phyloP scores from a whole-genome alignment of 2,329 filamentous ascomycete genomes.

The Sporothrix variecibatus region DNA sequence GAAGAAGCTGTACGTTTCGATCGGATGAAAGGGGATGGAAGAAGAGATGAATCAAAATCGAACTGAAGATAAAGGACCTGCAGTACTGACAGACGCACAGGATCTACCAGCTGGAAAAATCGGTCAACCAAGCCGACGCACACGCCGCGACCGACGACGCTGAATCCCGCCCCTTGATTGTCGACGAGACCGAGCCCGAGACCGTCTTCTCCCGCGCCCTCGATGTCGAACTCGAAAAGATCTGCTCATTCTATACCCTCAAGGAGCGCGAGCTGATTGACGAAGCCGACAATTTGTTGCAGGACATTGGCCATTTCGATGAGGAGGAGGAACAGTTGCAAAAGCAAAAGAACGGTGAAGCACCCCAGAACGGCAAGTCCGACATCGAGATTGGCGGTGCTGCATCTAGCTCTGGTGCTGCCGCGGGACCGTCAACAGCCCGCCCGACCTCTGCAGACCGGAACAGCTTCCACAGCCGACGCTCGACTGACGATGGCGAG shows the following conservation, averaged over 20 bases:
- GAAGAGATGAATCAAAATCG: too few species aligned
- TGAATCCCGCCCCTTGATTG: constrained; percentile 82
- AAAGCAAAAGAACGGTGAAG: constrained; percentile 14
- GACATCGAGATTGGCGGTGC: constrained; percentile 27
- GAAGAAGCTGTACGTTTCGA: constrained; percentile 76
- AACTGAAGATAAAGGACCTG: neutral
- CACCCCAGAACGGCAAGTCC: neutral
- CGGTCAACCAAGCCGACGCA: constrained; percentile 55
- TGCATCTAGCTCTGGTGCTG: neutral
- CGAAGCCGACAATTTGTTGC: constrained; percentile 75
- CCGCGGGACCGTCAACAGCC: neutral
- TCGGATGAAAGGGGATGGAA: too few species aligned
- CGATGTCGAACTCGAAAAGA: constrained; percentile 89
- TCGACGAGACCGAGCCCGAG: constrained; percentile 69
- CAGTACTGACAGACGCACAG: constrained; percentile 48
- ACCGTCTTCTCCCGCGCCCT: constrained; percentile 78
- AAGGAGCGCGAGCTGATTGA: constrained; percentile 87
- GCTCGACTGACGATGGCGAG: constrained; percentile 57
- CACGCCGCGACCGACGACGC: constrained; percentile 69
- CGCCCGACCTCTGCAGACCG: constrained; percentile 23
- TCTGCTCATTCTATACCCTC: constrained; percentile 82
- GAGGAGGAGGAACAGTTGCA: constrained; percentile 51
- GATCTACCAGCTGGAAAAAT: constrained; percentile 93
- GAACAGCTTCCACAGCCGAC: constrained; percentile 46
- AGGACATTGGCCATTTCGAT: constrained; percentile 71